Conservation (phyloP, 495 filamentous ascomycete species). For the Xylaria telfairii region DNA sequence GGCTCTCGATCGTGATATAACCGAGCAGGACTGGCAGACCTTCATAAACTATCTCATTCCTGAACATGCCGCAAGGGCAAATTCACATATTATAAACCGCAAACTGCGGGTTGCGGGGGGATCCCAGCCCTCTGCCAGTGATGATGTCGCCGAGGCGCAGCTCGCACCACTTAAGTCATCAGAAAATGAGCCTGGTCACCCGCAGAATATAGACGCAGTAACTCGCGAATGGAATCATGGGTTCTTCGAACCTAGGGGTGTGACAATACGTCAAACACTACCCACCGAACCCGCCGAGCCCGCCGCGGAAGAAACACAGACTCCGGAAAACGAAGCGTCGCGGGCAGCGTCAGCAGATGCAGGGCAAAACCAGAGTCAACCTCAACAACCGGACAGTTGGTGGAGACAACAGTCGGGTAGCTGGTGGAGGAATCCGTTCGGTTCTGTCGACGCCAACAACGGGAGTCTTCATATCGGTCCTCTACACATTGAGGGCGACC, state of each 20-base stretch:
- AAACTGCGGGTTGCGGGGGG: conserved; percentile 43
- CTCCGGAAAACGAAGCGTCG: background rate
- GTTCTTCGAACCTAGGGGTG: conserved; percentile 53
- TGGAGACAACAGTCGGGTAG: conserved; percentile 19
- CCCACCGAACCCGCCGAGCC: background rate
- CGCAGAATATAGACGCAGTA: conserved; percentile 38
- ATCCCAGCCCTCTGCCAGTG: conserved; percentile 28
- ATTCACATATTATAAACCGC: conserved; percentile 44
- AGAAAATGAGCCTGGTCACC: conserved; percentile 16
- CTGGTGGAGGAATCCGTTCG: conserved; percentile 34
- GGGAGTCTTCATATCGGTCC: conserved; percentile 38
- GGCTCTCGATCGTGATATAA: conserved; percentile 44
- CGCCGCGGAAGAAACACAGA: background rate
- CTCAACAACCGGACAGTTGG: conserved; percentile 2
- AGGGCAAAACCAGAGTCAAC: conserved; percentile 16
- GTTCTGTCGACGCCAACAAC: conserved; percentile 25
- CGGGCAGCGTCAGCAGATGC: conserved; percentile 11
- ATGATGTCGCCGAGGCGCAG: conserved; percentile 43
- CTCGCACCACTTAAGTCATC: conserved; percentile 38
- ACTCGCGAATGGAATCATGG: conserved; percentile 58
- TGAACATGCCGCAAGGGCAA: conserved; percentile 37
- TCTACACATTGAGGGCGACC: conserved; percentile 46
- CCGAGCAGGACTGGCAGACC: conserved; percentile 55
- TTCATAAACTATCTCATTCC: conserved; percentile 55
- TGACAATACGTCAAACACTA: conserved; percentile 21